Evolutionary conservation across 129 eudicot species (phyloP).

Genomic region (Flaveria linearis): DNA sequence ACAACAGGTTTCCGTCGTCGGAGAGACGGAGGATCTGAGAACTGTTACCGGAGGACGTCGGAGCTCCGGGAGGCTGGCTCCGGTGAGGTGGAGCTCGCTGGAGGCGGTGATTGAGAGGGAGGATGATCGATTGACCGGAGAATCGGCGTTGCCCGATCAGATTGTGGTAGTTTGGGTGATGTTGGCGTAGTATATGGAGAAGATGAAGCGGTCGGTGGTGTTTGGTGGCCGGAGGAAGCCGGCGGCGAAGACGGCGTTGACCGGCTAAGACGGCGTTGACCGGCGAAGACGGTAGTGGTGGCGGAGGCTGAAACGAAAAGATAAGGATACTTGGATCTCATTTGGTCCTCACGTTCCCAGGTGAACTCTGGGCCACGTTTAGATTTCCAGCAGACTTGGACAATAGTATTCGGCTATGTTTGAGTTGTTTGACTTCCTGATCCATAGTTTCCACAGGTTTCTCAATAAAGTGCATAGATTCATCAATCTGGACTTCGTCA

Average conservation of each 20-base stretch:
- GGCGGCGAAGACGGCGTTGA: conserved; percentile 71
- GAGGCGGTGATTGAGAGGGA: conserved; percentile 47
- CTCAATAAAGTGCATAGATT: no score
- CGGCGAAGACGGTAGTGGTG: no score
- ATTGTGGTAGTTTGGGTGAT: conserved; percentile 33
- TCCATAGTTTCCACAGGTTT: no score
- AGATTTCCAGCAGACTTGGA: no score
- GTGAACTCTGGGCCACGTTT: no score
- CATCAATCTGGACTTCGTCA: no score
- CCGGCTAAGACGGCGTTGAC: no score
- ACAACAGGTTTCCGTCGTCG: conserved; percentile 52
- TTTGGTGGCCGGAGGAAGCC: conserved; percentile 48
- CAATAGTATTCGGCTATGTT: no score
- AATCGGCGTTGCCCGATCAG: conserved; percentile 62
- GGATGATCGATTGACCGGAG: conserved; percentile 45
- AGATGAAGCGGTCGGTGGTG: conserved; percentile 45
- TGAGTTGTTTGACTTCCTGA: no score
- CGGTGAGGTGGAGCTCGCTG: conserved; percentile 61
- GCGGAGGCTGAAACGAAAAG: no score
- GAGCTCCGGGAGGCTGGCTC: conserved; percentile 33
- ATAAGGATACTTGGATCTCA: no score
- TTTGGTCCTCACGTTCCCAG: no score
- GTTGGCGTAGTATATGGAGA: conserved; percentile 64
- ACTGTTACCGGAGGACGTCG: conserved; percentile 23
- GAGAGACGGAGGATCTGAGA: conserved; percentile 35